Evolutionary conservation across 2,329 filamentous ascomycete genomes (phyloP).

Genomic region (Ascochyta clinopodiicola): DNA sequence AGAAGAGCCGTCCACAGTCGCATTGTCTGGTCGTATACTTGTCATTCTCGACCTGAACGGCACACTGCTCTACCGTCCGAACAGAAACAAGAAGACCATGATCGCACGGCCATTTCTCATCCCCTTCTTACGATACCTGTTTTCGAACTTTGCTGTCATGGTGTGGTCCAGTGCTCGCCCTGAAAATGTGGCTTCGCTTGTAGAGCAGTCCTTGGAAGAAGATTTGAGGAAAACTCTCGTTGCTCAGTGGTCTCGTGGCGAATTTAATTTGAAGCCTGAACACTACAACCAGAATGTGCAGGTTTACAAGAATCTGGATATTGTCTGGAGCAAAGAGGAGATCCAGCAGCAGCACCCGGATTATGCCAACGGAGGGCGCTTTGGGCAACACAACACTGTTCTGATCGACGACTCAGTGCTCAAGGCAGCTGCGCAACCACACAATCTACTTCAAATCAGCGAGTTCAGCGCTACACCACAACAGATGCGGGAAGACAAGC

Average conservation of each 20-base stretch:
- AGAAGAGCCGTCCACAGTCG: conserved; percentile 38
- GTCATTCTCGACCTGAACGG: conserved; percentile 93
- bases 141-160: conserved; percentile 78
- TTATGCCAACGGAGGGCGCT: conserved; percentile 53
- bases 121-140: conserved; percentile 74
- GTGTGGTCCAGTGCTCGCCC: conserved; percentile 89
- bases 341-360: conserved; percentile 54
- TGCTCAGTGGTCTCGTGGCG: conserved; percentile 79
- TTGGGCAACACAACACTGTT: conserved; percentile 86
- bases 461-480: conserved; percentile 68
- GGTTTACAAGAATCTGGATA: conserved; percentile 84
- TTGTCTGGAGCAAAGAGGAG: conserved; percentile 67
- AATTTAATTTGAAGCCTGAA: conserved; percentile 67
- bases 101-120: conserved; percentile 71
- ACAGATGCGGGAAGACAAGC: conserved; percentile 51
- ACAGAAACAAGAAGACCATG: conserved; percentile 58
- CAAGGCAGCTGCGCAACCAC: conserved; percentile 83
- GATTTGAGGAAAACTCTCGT: conserved; percentile 64
- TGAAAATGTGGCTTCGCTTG: conserved; percentile 73
- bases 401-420: conserved; percentile 84
- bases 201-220: conserved; percentile 66
- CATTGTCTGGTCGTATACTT: conserved; percentile 68
- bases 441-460: conserved; percentile 80
- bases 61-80: conserved; percentile 78
- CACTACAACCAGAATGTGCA: conserved; percentile 78